phyloP scores from a whole-genome alignment of 176 grass and related monocot genomes.

The Guadua angustifolia region DNA sequence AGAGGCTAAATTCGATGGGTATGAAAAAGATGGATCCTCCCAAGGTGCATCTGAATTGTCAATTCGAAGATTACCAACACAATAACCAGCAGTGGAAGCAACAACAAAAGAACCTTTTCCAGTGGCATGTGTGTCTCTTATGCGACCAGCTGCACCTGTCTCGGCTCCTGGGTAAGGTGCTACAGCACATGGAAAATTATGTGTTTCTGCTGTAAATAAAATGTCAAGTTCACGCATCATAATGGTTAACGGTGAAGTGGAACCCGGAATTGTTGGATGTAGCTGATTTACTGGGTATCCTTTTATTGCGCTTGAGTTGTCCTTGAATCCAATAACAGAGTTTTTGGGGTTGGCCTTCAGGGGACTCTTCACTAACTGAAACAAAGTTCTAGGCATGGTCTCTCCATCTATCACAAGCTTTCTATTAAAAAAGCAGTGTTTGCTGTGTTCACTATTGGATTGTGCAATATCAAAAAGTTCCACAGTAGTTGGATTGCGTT shows the following conservation, averaged over 20 bases:
- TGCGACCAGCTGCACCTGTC: conserved; percentile 77
- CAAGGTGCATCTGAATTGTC: conserved; percentile 68
- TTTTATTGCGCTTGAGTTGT: conserved; percentile 86
- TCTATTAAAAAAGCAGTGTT: conserved; percentile 91
- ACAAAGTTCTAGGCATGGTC: conserved; percentile 67
- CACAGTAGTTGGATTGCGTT: conserved; percentile 75
- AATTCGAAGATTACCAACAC: conserved; percentile 79
- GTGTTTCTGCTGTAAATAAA: conserved; percentile 83
- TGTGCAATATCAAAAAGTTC: conserved; percentile 89
- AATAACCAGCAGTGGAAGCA: conserved; percentile 78
- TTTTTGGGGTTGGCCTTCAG: conserved; percentile 75
- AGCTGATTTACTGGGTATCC: conserved; percentile 67
- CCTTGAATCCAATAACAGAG: conserved; percentile 87
- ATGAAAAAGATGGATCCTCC: conserved; percentile 73
- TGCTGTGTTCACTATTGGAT: conserved; percentile 82
- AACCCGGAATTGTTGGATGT: conserved; percentile 50
- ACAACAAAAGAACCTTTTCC: conserved; percentile 81
- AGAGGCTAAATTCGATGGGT: conserved; percentile 58
- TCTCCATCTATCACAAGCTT: conserved; percentile 75
- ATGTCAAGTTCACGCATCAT: conserved; percentile 70
- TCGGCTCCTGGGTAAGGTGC: conserved; percentile 81
- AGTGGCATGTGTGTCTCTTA: conserved; percentile 87
- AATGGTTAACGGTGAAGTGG: conserved; percentile 52
- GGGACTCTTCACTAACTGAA: conserved; percentile 79
- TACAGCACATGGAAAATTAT: conserved; percentile 91